Percentiles rank a stretch among this genome's conserved stretches.
Evolutionary conservation across 768 basidiomycete genomes (phyloP).

Genomic region (Daedaleopsis nitida): DNA sequence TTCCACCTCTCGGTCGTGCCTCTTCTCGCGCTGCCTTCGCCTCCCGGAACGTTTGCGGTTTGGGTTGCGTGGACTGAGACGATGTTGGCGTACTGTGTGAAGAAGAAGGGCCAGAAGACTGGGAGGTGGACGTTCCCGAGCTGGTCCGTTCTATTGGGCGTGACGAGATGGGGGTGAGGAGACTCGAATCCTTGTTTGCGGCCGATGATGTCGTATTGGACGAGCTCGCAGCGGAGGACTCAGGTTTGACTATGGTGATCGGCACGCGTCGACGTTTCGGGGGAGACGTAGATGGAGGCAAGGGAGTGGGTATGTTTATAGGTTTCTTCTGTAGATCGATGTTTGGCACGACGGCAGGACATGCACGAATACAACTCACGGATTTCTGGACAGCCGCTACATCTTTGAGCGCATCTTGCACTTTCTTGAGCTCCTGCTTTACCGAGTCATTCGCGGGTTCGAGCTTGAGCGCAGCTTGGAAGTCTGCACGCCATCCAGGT

Average conservation of each 20-base stretch:
- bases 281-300: slow-evolving; percentile 2
- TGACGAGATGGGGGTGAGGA: slow-evolving; percentile 45
- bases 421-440: slow-evolving; percentile 59
- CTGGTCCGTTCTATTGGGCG: slow-evolving; percentile 26
- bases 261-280: slow-evolving; percentile 62
- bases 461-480: slow-evolving; percentile 54
- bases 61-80: slow-evolving; percentile 15
- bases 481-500: slow-evolving; percentile 46
- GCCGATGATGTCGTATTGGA: slow-evolving; percentile 8
- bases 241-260: slow-evolving; percentile 56
- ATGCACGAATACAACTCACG: slow-evolving; percentile 10
- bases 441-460: slow-evolving; percentile 69
- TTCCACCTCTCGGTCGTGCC: slow-evolving; percentile 63
- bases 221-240: slow-evolving; percentile 10
- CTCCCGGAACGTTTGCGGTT: slow-evolving; percentile 50
- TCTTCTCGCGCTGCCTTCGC: slow-evolving; percentile 60
- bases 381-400: slow-evolving; percentile 36
- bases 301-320: slow-evolving; percentile 19
- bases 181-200: slow-evolving; percentile 15
- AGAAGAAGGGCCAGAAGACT: too few species aligned
- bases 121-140: background rate
- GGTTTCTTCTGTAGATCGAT: slow-evolving; percentile 18
- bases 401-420: slow-evolving; percentile 41
- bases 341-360: background rate
- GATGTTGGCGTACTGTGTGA: slow-evolving; percentile 3